Evolutionary conservation across 2,329 filamentous ascomycete genomes (phyloP).

Genomic region (Magnaporthiopsis poae): DNA sequence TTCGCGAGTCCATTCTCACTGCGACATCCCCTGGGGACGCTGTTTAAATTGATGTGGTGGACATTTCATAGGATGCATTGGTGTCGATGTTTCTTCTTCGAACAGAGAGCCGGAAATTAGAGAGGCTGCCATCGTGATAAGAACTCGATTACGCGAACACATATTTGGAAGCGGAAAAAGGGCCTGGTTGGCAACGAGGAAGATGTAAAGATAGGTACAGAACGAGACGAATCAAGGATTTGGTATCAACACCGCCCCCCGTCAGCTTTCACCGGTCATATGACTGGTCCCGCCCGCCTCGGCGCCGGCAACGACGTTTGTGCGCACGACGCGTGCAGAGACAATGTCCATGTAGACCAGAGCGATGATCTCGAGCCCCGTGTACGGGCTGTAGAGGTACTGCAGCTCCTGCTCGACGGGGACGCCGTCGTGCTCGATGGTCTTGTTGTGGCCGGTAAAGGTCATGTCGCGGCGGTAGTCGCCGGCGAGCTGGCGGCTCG

Average conservation of each 20-base stretch:
- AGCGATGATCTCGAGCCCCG: constrained; percentile 33
- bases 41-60: not conserved
- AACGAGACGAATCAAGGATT: not conserved
- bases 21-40: not conserved
- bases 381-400: constrained; percentile 44
- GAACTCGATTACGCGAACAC: too few species aligned
- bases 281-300: constrained; percentile 42
- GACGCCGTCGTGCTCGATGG: constrained; percentile 32
- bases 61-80: not conserved
- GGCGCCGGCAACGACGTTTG: constrained; percentile 41
- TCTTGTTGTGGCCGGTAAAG: constrained; percentile 44
- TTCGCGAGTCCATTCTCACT: not conserved
- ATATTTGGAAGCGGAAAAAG: too few species aligned
- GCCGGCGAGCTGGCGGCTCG: constrained; percentile 33
- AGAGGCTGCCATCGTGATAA: too few species aligned
- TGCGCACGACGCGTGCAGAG: constrained; percentile 36
- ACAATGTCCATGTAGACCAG: constrained; percentile 37
- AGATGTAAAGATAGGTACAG: not conserved
- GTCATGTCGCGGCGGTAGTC: constrained; percentile 42
- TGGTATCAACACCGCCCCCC: not conserved
- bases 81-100: too few species aligned
- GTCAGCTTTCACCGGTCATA: constrained; percentile 26
- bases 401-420: constrained; percentile 38
- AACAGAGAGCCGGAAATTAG: too few species aligned
- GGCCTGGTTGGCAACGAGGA: not conserved